Base-by-base conservation (phyloP, 1,139 yeast species). In the Diutina ranongensis region DNA sequence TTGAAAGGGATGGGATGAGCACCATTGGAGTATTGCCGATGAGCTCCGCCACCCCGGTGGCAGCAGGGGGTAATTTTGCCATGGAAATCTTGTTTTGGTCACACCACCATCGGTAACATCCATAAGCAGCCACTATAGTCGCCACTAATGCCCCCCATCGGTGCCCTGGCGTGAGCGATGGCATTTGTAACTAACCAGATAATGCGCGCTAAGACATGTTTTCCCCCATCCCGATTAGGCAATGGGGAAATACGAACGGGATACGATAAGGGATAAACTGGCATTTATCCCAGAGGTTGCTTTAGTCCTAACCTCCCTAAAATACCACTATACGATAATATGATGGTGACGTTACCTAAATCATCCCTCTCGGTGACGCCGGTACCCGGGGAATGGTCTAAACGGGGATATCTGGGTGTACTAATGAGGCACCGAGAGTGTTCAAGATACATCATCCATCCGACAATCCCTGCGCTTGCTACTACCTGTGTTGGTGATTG, bases 1-100 rank as follows among this genome's bases (percentile, higher is more conserved):
- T 63, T 1, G 94, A 80, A n/a, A 92, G 68, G 0, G 95, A 83
- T 51, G 76, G 74, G 48, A 92, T 73, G 52, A 76, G 76, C n/a
- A 92, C 78, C 61, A 92, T 60, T 0, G 95, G 95, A 1, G 98
- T 92, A 61, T 88, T 80, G 0, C 98, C 98, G 32, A 92, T 87
- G 25, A 88, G 72, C 19, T 20, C 36, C n/a, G 27, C 25, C 10
- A 41, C 25, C 25, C 20, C 35, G 13, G 16, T 20, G 3, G 27
- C 27, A 4, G 44, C 25, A 2, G 44, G 44, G 15, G 22, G 44
- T 5, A 18, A 35, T 20, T 38, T 38, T 3, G 42, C 20, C 7
- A 25, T n/a, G 12, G 13, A 16, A 3, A 22, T 18, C 4, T 12
- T 13, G 7, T 4, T 4, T 15, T 12, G 34, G 10, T 10, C 5